A percentile compares a stretch with the other conserved stretches of the same genome.
Evolutionary conservation across 176 grass and related monocot species (phyloP).

Genomic region (Avena atlantica): DNA sequence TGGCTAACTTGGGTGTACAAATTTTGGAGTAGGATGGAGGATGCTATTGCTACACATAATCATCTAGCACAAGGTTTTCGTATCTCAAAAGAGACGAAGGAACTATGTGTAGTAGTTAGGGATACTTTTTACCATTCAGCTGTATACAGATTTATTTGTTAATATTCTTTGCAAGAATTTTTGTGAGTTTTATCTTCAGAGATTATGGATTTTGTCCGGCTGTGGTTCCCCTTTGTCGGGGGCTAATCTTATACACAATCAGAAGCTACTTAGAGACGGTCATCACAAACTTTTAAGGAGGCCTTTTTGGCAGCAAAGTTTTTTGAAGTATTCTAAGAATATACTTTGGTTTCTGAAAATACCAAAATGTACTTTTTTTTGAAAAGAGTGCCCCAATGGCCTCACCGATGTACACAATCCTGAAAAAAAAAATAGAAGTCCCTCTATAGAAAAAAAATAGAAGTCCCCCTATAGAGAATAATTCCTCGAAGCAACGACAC

Average conservation of each 20-base stretch:
- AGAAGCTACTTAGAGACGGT: no score
- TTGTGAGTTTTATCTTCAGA: not conserved
- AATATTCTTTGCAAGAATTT: not conserved
- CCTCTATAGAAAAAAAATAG: no score
- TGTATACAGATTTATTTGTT: constrained; percentile 23
- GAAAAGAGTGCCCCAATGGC: no score
- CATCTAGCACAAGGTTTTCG: constrained; percentile 11
- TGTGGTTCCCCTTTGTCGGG: not conserved
- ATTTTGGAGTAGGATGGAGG: constrained; percentile 3
- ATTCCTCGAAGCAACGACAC: no score
- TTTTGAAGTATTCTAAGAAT: no score
- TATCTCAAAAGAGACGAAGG: constrained; percentile 29
- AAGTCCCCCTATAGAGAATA: no score
- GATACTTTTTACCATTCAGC: not conserved
- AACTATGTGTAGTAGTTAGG: not conserved
- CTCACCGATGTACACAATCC: no score
- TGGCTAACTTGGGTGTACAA: constrained; percentile 41
- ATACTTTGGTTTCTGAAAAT: no score
- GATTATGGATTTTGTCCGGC: not conserved
- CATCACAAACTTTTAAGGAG: no score
- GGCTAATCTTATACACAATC: not conserved
- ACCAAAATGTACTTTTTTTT: no score
- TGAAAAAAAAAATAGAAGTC: no score
- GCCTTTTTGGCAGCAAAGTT: no score
- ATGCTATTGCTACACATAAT: not conserved